Percentiles rank a stretch among this genome's conserved stretches.
Conservation (phyloP, 2,329 filamentous ascomycete species). For the Calonectria ilicicola region DNA sequence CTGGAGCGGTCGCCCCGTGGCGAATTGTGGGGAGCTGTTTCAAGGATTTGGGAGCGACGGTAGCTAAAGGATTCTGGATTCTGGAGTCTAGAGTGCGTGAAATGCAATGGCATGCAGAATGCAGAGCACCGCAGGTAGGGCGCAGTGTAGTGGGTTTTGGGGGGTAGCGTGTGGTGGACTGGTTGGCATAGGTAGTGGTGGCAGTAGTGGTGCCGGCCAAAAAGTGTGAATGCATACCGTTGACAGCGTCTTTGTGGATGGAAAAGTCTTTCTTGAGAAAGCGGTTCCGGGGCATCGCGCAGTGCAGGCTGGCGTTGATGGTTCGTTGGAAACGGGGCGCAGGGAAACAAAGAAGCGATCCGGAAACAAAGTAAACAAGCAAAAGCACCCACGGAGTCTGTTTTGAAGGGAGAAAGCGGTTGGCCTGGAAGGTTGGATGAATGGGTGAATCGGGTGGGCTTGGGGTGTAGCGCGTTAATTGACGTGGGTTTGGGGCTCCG, state of each 20-base stretch:
- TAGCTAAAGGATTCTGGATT: background rate
- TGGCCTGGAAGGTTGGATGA: slow-evolving; percentile 15
- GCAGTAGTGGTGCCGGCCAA: background rate
- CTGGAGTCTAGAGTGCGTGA: slow-evolving; percentile 21
- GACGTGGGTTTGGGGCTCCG: slow-evolving; percentile 15
- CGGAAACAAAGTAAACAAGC: slow-evolving; percentile 9
- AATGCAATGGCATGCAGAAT: slow-evolving; percentile 9
- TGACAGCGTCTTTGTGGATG: slow-evolving; percentile 48
- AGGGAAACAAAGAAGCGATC: background rate
- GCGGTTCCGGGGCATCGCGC: slow-evolving; percentile 47
- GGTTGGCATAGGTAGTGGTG: background rate
- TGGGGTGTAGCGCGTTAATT: slow-evolving; percentile 27
- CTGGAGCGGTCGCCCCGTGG: slow-evolving; percentile 30
- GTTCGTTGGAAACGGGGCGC: background rate
- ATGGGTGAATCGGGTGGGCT: slow-evolving; percentile 19
- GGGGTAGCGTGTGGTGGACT: background rate
- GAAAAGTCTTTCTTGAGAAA: slow-evolving; percentile 50
- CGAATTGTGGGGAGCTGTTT: slow-evolving; percentile 41
- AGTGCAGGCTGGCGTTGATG: background rate
- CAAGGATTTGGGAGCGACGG: slow-evolving; percentile 28
- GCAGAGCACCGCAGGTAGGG: background rate
- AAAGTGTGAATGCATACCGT: slow-evolving; percentile 33
- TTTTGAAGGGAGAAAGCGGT: slow-evolving; percentile 22
- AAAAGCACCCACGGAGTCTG: slow-evolving; percentile 11
- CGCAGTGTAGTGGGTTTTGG: background rate